phyloP scores from a whole-genome alignment of 2,329 filamentous ascomycete genomes.

The Neonectria ditissima region DNA sequence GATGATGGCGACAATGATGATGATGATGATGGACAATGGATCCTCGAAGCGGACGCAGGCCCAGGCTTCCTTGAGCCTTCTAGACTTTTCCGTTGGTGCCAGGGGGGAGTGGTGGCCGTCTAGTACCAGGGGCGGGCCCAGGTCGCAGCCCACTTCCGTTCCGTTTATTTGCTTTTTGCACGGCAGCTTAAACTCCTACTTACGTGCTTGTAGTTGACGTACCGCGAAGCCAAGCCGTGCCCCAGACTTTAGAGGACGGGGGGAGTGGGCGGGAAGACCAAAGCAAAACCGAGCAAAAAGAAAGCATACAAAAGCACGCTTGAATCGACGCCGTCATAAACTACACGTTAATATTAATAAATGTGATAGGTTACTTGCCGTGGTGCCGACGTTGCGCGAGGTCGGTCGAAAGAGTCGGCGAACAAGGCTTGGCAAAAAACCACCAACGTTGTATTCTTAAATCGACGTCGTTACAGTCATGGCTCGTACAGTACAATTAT shows the following conservation, averaged over 20 bases:
- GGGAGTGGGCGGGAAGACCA: conserved; percentile 16
- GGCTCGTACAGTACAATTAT: conserved; percentile 25
- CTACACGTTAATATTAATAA: conserved; percentile 1
- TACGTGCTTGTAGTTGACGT: not conserved
- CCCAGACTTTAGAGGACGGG: conserved; percentile 19
- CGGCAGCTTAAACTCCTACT: conserved; percentile 33
- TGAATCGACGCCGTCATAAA: conserved; percentile 16
- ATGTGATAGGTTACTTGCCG: not conserved
- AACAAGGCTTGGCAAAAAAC: conserved; percentile 2
- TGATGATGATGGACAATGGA: not conserved
- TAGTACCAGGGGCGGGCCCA: conserved; percentile 1
- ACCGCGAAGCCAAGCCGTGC: conserved; percentile 24
- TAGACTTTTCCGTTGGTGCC: conserved; percentile 22
- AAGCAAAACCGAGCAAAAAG: conserved; percentile 24
- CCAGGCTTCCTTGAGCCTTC: conserved; percentile 23
- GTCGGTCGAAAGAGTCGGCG: not conserved
- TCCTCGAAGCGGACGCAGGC: not conserved
- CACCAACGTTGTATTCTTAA: conserved; percentile 1
- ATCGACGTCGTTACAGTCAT: conserved; percentile 22
- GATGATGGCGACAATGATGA: no score
- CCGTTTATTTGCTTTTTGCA: conserved; percentile 41
- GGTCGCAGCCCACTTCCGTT: conserved; percentile 26
- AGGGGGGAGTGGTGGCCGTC: not conserved
- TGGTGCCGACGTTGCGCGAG: not conserved
- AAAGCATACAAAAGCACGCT: conserved; percentile 16